Base-by-base conservation (phyloP, 1,284 basidiomycete genomes). In the Rhodotorula sp. region DNA sequence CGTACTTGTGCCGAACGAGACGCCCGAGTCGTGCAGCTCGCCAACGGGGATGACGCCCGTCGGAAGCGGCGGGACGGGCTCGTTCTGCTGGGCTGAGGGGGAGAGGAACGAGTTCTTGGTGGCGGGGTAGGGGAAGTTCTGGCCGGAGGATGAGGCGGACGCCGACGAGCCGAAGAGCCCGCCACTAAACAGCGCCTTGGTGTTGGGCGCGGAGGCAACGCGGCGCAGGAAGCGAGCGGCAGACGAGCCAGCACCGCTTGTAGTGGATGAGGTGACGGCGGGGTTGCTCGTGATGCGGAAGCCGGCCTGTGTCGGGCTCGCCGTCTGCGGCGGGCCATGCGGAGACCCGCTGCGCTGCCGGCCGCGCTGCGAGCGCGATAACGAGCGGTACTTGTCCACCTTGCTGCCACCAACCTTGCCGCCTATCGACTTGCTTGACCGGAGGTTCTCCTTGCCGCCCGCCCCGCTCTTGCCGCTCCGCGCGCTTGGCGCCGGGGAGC, bases 171-270 rank as follows among this genome's bases (percentile, higher is more conserved):
- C 75, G 46, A 77, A 72, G 48, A 77, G 69, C 12, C 76, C 72
- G 48, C 74, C 66, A 51, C 75, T 69, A 77, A 96, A 94, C 32
- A 97, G 85, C 55, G 90, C 90, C 82, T 98, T 99, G 60, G 94
- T 90, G 81, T 98, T 98, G 3, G 96, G 96, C 3, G 95, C 95
- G 34, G 94, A 97, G 2, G 95, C 94, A 57, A 98, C 96, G 53
- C 96, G 89, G 62, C 96, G 89, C 53, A 99, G 88, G 82, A 97
- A 94, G 41, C 93, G 88, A 5, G 62, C 61, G 12, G 67, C 62
- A 27, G 48, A 37, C n/a, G 39, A 58, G n/a, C 57, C 57, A 1
- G 29, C 51, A 15, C 59, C 46, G 13, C 61, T 29, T 19, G 17
- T 48, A 48, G 37, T 8, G 55, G 50, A 48, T 2, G 37, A 17